These are phyloP conservation scores for Pseudozyma sp. DNA, from an alignment of 1,284 basidiomycete species.

Conservation along the genomic window DNA sequence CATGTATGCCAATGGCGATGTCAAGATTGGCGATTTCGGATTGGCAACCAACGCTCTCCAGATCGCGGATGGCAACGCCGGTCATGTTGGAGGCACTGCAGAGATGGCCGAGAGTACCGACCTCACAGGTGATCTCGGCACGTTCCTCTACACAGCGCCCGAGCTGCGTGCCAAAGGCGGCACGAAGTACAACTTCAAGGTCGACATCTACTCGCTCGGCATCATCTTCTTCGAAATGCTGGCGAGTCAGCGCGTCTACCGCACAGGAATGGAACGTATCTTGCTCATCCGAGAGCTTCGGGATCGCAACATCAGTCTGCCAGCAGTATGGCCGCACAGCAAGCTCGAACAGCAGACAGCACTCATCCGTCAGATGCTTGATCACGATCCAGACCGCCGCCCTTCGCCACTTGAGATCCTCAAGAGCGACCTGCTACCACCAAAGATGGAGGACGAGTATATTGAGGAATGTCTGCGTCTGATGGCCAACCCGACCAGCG, in stretches of 20 bases:
- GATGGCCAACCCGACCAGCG: constrained; percentile 74
- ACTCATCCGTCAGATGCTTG: constrained; percentile 85
- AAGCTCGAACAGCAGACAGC: constrained; percentile 72
- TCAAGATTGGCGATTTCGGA: constrained; percentile 95
- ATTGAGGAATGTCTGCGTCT: constrained; percentile 82
- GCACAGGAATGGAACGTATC: constrained; percentile 87
- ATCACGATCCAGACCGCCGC: constrained; percentile 84
- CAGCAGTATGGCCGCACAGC: constrained; percentile 75
- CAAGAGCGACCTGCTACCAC: constrained; percentile 81
- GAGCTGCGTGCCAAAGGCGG: constrained; percentile 71
- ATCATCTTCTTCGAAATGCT: constrained; percentile 99
- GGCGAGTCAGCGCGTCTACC: constrained; percentile 75
- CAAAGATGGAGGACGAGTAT: constrained; percentile 83
- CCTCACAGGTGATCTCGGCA: constrained; percentile 78
- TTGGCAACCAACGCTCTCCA: constrained; percentile 72
- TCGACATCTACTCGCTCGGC: constrained; percentile 92
- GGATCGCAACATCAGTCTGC: constrained; percentile 80
- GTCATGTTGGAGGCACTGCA: constrained; percentile 74
- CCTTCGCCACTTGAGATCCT: constrained; percentile 87
- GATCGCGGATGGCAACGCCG: constrained; percentile 51
- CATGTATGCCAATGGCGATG: constrained; percentile 76
- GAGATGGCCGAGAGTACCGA: constrained; percentile 75
- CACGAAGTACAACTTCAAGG: constrained; percentile 79
- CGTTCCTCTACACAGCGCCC: constrained; percentile 90
- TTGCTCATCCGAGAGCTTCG: constrained; percentile 83